These are phyloP conservation scores for Jimgerdemannia lactiflua DNA, from an alignment of 192 early-diverging fungal genomes.

Conservation along the genomic window DNA sequence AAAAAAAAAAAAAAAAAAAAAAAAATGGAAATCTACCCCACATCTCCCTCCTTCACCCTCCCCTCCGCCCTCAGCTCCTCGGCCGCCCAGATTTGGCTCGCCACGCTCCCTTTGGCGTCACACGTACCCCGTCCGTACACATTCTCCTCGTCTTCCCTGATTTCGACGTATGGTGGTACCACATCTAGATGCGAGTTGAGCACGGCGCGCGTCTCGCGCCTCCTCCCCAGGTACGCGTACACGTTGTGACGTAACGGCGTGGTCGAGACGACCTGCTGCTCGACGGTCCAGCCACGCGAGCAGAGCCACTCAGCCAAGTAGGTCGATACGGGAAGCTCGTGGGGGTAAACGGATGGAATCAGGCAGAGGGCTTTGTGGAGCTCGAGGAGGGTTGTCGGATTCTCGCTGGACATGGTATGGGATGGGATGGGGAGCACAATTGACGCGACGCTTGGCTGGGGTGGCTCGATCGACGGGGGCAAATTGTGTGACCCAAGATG, in stretches of 20 bases:
- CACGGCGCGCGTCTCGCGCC: constrained; percentile 26
- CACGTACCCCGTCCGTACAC: constrained; percentile 40
- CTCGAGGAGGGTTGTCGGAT: not conserved
- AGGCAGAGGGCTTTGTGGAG: not conserved
- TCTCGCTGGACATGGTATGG: too few species aligned
- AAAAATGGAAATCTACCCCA: constrained; percentile 11
- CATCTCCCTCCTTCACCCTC: constrained; percentile 42
- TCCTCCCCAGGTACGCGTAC: constrained; percentile 32
- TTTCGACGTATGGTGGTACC: constrained; percentile 43
- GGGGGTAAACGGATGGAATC: not conserved
- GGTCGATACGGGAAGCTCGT: constrained; percentile 3
- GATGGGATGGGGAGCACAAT: too few species aligned
- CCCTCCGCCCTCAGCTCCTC: constrained; percentile 42
- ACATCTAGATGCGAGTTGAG: constrained; percentile 49
- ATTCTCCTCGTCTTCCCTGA: constrained; percentile 36
- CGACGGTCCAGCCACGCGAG: constrained; percentile 35
- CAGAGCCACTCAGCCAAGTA: constrained; percentile 27
- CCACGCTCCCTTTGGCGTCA: constrained; percentile 48
- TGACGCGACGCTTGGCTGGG: too few species aligned
- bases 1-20: too few species aligned
- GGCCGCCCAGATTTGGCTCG: constrained; percentile 40
- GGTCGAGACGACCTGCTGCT: constrained; percentile 14
- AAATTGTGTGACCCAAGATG: too few species aligned
- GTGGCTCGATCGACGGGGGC: too few species aligned
- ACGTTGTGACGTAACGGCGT: constrained; percentile 34